Conservation (phyloP, 257 asterid species). For the Petrea volubilis region DNA sequence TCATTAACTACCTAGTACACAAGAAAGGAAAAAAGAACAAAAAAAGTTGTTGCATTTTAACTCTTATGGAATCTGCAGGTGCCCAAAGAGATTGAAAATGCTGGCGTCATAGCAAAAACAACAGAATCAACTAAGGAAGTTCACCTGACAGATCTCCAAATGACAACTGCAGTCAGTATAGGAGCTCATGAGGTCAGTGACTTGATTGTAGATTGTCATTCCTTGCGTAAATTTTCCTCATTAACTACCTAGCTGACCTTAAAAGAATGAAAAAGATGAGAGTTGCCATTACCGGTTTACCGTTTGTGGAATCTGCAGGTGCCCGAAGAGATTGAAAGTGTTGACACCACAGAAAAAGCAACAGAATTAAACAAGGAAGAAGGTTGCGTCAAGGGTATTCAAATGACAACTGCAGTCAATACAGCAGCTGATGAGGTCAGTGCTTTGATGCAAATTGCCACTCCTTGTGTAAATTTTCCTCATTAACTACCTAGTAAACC, state of each 20-base stretch:
- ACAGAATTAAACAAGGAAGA: conserved; percentile 20
- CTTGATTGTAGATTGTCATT: too few species aligned
- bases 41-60: conserved; percentile 5
- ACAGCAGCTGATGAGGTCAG: conserved; percentile 29
- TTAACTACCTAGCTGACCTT: background rate
- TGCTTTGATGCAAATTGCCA: too few species aligned
- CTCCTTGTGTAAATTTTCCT: background rate
- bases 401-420: conserved; percentile 13
- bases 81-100: conserved; percentile 17
- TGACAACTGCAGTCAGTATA: conserved; percentile 4
- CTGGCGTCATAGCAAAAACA: conserved; percentile 4
- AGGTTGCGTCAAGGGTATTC: conserved; percentile 25
- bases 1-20: background rate
- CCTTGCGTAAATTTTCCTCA: background rate
- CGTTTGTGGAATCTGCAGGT: conserved; percentile 27
- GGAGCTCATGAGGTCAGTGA: conserved; percentile 31
- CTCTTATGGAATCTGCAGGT: conserved; percentile 28
- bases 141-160: conserved; percentile 26
- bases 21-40: background rate
- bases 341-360: conserved; percentile 2
- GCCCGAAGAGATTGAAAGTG: conserved; percentile 16
- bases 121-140: conserved; percentile 17
- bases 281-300: conserved; percentile 8
- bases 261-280: background rate
- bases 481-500: background rate